Evolutionary conservation across 345 rosid species (phyloP), one percentile per base, ranked within the genome.

Genomic region (Eucalyptus microcorys): DNA sequence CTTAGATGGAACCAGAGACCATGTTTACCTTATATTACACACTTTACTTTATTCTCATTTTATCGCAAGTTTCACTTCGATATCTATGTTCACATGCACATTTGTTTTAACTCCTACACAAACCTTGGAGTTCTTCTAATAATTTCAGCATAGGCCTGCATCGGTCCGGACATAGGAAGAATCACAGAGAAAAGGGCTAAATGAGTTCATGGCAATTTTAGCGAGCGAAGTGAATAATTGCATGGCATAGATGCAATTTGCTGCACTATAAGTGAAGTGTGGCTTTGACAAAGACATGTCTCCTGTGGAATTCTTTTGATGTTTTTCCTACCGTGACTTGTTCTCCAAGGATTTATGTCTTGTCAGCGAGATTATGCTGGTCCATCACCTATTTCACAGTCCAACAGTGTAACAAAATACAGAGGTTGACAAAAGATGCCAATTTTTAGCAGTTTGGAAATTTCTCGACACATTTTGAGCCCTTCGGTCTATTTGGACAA

Each of bases 1-100:
- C 27, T 71, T 0, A 0, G 80, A 11, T 14, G 2, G 13, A 34
- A 71, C 1, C 0, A 8, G 45, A 37, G 7, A 14, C 1, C 1
- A 37, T 32, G 24, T 22, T 66, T 0, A 16, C 42, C 21, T 8
- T 66, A 32, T n/a, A 16, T 2, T 32, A 16, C 22, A 68, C 14
- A 34, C 24, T 17, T 17, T 3, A 17, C 0, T 17, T 34, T 68
- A 0, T 68, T 68, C 0, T 34, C 26, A 9, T 34, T 17, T 34
- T 5, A 68, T 68, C 80, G 3, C 43, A 0, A 34, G 80, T 68
- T 34, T 34, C 80, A 9, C 80, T 34, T 68, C 4, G 7, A 59
- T 59, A 7, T 59, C 5, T 64, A n/a, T 4, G 76, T n/a, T 64
- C 2, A 0, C 76, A n/a, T 64, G 37, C 37, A 64, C 37, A n/a